Base-by-base conservation (phyloP, 2,329 filamentous ascomycete species). In the Fusarium sp. region DNA sequence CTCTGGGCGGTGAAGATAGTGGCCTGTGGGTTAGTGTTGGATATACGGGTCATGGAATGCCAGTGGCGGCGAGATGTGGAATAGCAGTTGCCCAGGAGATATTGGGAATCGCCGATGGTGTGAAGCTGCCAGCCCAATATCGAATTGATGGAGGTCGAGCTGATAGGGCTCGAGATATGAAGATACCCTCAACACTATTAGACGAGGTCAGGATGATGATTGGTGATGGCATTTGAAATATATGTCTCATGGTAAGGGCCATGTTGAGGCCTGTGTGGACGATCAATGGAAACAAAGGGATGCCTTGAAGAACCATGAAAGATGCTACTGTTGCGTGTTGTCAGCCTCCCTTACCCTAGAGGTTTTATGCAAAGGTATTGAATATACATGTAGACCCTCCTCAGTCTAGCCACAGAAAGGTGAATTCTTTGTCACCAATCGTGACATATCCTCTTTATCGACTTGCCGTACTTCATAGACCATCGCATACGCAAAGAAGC, bases 41-140 rank as follows among this genome's bases (percentile, higher is more conserved):
- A 6, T 94, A 92, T 76, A 92, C 91, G 9, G 91, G 90, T 0
- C 93, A 95, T 79, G 93, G 93, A 0, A 94, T 94, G 92, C 92
- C 92, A 25, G 90, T 91, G 74, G 89, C 91, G 20, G 90, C 90
- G 69, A 82, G 93, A 44, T 90, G 88, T 73, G 93, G 87, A 4
- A 88, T 90, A 65, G 89, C 89, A 3, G 87, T 89, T 17, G 91
- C 89, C 14, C 82, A 87, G 50, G 87, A 92, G 84, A 88, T 93
- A 58, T 74, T 86, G 62, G 83, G 83, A 3, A 79, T 79, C 27
- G 75, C 76, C n/a, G 72, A 76, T 17, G 79, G 77, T 0, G 81
- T 86, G 47, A 81, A 83, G 31, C 59, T 89, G 38, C 87, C 87
- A 7, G 63, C 61, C 15, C 82, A 84, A 70, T 88, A 82, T 72